Evolutionary conservation across 176 grass and related monocot genomes (phyloP), one percentile per base, ranked within the genome.

Genomic region (Stipa capillata): DNA sequence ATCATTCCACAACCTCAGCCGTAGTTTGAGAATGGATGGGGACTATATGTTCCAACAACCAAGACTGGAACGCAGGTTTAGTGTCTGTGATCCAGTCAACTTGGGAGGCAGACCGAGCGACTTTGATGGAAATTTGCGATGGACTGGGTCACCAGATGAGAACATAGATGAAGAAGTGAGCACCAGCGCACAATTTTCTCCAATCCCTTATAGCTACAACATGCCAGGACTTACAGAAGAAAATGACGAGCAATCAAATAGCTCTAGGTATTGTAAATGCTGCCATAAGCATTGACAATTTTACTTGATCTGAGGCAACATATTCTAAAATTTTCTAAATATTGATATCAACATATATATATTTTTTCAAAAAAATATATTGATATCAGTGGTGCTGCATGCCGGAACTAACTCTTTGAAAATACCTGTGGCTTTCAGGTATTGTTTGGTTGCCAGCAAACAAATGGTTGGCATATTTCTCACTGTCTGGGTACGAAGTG

Each of bases 401-500:
- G 73, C 1, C 6, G 17, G 45, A 69, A 78, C 62, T 78, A 79
- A 83, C 34, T 39, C 10, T 51, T 59, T 71, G n/a, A 62, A 60
- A 62, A 53, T 97, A 21, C 31, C 2, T 31, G 2, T 60, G 32
- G 32, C 14, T 67, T 75, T 69, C 71, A 96, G 93, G 82, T 97
- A 97, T 79, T 97, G 87, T 79, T 92, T 97, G 20, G 90, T 97
- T 74, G 93, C 93, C 72, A 97, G 93, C 78, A 97, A 97, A 63
- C 93, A 97, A 81, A 97, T 97, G 93, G 93, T 97, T 52, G 93
- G 93, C 16, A 97, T 97, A 86, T 97, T 90, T 88, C 90, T 97
- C 39, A 90, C 90, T 23, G 82, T 97, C 23, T 97, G 93, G 90
- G 93, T 90, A 36, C 82, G 85, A 29, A 88, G 77, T 47, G 93